A percentile compares a stretch with the other conserved stretches of the same genome.
Conservation (phyloP, 129 eudicot species). For the Erigeron canadensis region DNA sequence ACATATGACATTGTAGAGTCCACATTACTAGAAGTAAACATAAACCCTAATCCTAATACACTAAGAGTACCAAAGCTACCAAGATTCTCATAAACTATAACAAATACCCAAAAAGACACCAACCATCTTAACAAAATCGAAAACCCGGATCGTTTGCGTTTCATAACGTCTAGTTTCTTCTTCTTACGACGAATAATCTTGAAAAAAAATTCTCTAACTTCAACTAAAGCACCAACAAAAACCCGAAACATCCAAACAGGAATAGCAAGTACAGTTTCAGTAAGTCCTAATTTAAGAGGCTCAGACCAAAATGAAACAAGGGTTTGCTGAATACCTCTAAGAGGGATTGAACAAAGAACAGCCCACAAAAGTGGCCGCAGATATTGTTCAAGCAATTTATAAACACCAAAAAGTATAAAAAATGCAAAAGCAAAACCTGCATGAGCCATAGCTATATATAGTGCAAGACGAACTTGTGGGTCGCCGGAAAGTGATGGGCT, state of each 20-base stretch:
- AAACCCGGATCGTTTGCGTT: conserved; percentile 57
- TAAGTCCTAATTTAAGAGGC: conserved; percentile 75
- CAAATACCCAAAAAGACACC: conserved; percentile 79
- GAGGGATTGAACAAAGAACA: conserved; percentile 87
- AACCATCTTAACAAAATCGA: conserved; percentile 71
- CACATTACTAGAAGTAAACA: conserved; percentile 60
- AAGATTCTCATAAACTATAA: conserved; percentile 68
- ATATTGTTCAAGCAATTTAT: conserved; percentile 72
- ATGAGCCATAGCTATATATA: conserved; percentile 96
- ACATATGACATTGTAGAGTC: conserved; percentile 73
- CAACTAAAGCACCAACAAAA: conserved; percentile 71
- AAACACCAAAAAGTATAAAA: conserved; percentile 61
- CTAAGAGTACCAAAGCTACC: conserved; percentile 64
- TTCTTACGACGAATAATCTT: conserved; percentile 45
- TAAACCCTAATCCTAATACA: conserved; percentile 64
- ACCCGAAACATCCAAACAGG: conserved; percentile 76
- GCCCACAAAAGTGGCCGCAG: conserved; percentile 92
- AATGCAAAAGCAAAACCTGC: conserved; percentile 69
- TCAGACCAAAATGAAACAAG: conserved; percentile 87
- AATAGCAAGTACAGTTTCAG: conserved; percentile 74
- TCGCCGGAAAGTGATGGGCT: conserved; percentile 39
- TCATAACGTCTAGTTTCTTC: conserved; percentile 22
- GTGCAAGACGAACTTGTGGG: conserved; percentile 86
- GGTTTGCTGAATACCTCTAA: conserved; percentile 81
- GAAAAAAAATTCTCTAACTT: conserved; percentile 41